Evolutionary conservation across 2,329 filamentous ascomycete genomes (phyloP).

Genomic region (Alternaria triticina): DNA sequence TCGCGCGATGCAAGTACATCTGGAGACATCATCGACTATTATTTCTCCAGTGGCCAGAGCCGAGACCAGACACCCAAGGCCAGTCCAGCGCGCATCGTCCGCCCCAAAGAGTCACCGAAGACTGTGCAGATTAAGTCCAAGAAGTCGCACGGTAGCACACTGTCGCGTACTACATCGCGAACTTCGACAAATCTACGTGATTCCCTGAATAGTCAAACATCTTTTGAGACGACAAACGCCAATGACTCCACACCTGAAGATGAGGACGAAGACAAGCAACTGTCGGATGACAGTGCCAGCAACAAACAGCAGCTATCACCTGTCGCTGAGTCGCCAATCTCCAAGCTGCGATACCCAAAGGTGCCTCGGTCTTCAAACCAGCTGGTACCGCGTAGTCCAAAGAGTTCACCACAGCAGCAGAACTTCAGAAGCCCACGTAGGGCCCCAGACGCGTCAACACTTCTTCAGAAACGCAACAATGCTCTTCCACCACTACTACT

Average conservation of each 20-base stretch:
- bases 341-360: constrained; percentile 55
- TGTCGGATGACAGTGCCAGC: constrained; percentile 24
- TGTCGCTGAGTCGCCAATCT: constrained; percentile 54
- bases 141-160: constrained; percentile 34
- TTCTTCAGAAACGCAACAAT: constrained; percentile 23
- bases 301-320: constrained; percentile 45
- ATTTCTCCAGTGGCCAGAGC: constrained; percentile 33
- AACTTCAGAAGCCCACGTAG: constrained; percentile 17
- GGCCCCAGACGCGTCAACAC: constrained; percentile 9
- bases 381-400: constrained; percentile 50
- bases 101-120: constrained; percentile 27
- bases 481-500: constrained; percentile 39
- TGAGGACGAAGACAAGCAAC: constrained; percentile 46
- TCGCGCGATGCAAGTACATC: constrained; percentile 28
- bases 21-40: constrained; percentile 48
- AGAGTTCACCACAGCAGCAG: constrained; percentile 10
- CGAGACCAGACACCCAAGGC: constrained; percentile 19
- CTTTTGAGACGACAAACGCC: constrained; percentile 54
- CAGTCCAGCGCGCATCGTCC: constrained; percentile 16
- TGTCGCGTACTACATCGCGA: constrained; percentile 34
- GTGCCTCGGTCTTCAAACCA: constrained; percentile 56
- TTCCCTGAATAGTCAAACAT: constrained; percentile 49
- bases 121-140: constrained; percentile 30
- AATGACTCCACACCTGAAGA: constrained; percentile 57
- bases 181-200: constrained; percentile 41